Percentiles rank a stretch among this genome's conserved stretches.
phyloP scores from a whole-genome alignment of 2,329 filamentous ascomycete genomes.

The Fusarium oligoseptatum region DNA sequence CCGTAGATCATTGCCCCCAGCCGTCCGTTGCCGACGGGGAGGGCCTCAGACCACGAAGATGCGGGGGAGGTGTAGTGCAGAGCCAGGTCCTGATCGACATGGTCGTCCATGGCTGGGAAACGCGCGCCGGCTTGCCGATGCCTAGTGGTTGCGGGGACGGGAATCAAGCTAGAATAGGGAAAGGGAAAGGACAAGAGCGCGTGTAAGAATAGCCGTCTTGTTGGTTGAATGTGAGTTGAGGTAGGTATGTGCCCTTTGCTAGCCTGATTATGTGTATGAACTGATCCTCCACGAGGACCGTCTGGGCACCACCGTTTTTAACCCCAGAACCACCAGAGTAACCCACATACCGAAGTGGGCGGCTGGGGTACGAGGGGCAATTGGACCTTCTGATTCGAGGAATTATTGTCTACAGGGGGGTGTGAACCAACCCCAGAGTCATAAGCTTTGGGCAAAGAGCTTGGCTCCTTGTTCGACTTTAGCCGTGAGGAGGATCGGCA shows the following conservation, averaged over 20 bases:
- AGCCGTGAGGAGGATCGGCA: slow-evolving; percentile 14
- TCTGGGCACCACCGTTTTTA: slow-evolving; percentile 10
- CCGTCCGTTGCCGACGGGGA: slow-evolving; percentile 65
- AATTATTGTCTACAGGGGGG: slow-evolving; percentile 10
- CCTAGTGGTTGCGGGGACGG: not conserved
- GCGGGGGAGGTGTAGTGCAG: slow-evolving; percentile 44
- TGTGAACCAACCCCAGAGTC: slow-evolving; percentile 15
- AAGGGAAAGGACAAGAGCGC: not conserved
- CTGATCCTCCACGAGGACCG: slow-evolving; percentile 9
- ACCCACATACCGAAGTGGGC: slow-evolving; percentile 6
- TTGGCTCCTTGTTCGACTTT: slow-evolving; percentile 15
- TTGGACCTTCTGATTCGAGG: not conserved
- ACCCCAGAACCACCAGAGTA: slow-evolving; percentile 6
- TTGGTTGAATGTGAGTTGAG: slow-evolving; percentile 8
- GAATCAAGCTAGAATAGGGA: not conserved
- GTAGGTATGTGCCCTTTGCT: not conserved
- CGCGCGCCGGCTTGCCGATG: slow-evolving; percentile 15
- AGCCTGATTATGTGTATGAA: not conserved
- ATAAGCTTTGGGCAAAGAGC: slow-evolving; percentile 16
- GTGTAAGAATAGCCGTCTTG: not conserved
- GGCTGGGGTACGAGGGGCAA: not conserved
- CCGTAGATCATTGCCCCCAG: slow-evolving; percentile 59
- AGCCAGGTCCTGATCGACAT: slow-evolving; percentile 21
- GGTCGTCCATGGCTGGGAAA: slow-evolving; percentile 19
- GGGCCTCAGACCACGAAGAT: slow-evolving; percentile 49